Conservation (phyloP, 2,329 filamentous ascomycete species). For the Drechslerella dactyloides region DNA sequence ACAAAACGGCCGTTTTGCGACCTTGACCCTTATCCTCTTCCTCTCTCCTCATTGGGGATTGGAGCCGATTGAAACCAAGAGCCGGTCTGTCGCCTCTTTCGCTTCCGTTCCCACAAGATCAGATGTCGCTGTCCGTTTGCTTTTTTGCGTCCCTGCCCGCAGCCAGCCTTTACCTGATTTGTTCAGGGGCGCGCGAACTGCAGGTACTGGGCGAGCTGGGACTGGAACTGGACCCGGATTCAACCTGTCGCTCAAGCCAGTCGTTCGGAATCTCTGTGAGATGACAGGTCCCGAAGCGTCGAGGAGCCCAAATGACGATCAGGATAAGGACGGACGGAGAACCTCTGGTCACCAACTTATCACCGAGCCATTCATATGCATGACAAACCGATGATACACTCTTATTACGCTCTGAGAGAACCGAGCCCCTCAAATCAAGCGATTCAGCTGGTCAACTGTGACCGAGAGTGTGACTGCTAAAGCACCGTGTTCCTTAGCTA, state of each 20-base stretch:
- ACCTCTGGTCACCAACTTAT: conserved; percentile 2
- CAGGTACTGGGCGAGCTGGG: conserved; percentile 24
- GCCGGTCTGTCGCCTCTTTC: conserved; percentile 41
- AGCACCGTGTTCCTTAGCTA: conserved; percentile 24
- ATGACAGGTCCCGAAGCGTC: conserved; percentile 31
- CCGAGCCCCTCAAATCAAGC: conserved; percentile 43
- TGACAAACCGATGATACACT: conserved; percentile 45
- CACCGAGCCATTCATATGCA: conserved; percentile 16
- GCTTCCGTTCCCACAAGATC: conserved; percentile 36
- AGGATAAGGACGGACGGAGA: background rate
- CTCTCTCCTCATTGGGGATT: conserved; percentile 36
- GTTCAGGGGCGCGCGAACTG: conserved; percentile 48
- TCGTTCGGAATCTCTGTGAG: conserved; percentile 24
- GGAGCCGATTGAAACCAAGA: conserved; percentile 36
- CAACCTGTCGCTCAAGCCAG: conserved; percentile 14
- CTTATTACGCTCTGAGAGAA: conserved; percentile 24
- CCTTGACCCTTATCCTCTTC: conserved; percentile 47
- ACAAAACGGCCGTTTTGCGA: conserved; percentile 37
- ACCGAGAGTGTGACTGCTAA: conserved; percentile 10
- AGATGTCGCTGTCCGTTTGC: conserved; percentile 42
- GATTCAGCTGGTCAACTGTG: conserved; percentile 15
- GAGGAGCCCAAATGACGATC: conserved; percentile 4
- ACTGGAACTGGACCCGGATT: conserved; percentile 5
- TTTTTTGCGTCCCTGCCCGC: conserved; percentile 37
- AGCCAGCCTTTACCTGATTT: conserved; percentile 48